A percentile compares a stretch with the other conserved stretches of the same genome.
phyloP scores from a whole-genome alignment of 257 asterid genomes.

The Solanum dulcamara region DNA sequence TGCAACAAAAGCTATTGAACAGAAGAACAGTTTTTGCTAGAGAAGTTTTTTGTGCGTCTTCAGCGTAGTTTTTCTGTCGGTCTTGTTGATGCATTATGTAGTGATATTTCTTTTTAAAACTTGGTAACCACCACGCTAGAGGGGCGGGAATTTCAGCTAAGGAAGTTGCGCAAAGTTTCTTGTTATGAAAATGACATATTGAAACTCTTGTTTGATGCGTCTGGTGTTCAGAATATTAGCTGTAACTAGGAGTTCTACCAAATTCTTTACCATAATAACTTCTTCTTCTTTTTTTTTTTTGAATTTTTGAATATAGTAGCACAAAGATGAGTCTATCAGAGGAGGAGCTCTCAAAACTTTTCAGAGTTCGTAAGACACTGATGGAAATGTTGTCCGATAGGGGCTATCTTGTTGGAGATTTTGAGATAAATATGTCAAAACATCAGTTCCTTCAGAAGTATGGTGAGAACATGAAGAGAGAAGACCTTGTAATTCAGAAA shows the following conservation, averaged over 20 bases:
- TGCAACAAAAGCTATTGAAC: background rate
- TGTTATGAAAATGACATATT: background rate
- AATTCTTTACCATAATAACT: background rate
- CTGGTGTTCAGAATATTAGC: background rate
- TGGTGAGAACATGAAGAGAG: conserved; percentile 80
- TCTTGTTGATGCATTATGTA: background rate
- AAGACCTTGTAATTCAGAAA: conserved; percentile 55
- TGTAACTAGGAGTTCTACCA: background rate
- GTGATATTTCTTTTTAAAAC: background rate
- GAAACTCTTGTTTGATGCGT: background rate
- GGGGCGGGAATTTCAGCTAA: background rate
- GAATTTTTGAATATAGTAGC: background rate
- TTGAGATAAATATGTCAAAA: conserved; percentile 18
- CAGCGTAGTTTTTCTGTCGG: background rate
- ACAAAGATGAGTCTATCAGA: conserved; percentile 6
- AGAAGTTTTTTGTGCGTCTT: background rate
- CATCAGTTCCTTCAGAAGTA: conserved; percentile 19
- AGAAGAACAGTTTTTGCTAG: background rate
- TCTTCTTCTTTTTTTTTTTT: background rate
- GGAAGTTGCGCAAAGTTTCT: background rate
- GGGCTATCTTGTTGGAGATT: conserved; percentile 23
- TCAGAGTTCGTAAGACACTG: conserved; percentile 20
- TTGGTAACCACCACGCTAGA: background rate
- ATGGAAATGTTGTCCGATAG: conserved; percentile 27
- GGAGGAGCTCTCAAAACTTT: background rate